Percentiles rank a stretch among this genome's conserved stretches.
These are phyloP conservation scores for Didymellaceae sp. DNA, from an alignment of 2,329 filamentous ascomycete genomes.

Conservation along the genomic window DNA sequence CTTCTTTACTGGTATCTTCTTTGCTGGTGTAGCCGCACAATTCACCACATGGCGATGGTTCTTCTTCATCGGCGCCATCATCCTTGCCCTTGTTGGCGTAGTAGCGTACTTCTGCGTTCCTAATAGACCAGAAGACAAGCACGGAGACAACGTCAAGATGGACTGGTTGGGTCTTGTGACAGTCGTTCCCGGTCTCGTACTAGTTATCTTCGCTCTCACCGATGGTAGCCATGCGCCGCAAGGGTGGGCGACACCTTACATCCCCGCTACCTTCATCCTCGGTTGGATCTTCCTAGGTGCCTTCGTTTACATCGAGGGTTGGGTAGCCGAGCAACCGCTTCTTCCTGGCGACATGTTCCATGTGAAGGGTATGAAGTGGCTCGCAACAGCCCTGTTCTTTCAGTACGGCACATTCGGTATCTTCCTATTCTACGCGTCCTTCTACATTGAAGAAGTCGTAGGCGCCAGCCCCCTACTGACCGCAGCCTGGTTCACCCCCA, in stretches of 20 bases:
- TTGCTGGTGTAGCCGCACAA: slow-evolving; percentile 43
- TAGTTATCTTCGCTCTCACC: slow-evolving; percentile 78
- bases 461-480: slow-evolving; percentile 39
- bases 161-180: slow-evolving; percentile 48
- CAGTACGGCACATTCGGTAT: slow-evolving; percentile 49
- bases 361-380: slow-evolving; percentile 67
- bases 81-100: slow-evolving; percentile 40
- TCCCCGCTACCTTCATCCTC: slow-evolving; percentile 68
- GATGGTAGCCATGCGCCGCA: slow-evolving; percentile 72
- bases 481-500: slow-evolving; percentile 46
- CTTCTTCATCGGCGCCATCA: slow-evolving; percentile 44
- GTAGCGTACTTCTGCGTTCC: slow-evolving; percentile 42
- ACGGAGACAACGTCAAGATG: slow-evolving; percentile 38
- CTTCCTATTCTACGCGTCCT: slow-evolving; percentile 49
- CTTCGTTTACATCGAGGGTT: slow-evolving; percentile 75
- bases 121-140: slow-evolving; percentile 21
- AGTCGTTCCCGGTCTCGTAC: slow-evolving; percentile 62
- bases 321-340: slow-evolving; percentile 71
- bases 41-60: slow-evolving; percentile 43
- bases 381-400: slow-evolving; percentile 53
- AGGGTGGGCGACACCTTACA: slow-evolving; percentile 76
- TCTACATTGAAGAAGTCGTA: slow-evolving; percentile 45
- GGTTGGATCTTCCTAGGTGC: slow-evolving; percentile 66
- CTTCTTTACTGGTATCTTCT: slow-evolving; percentile 50
- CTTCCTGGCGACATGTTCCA: slow-evolving; percentile 73